Evolutionary conservation across 495 filamentous ascomycete species (phyloP).

Genomic region (Xylaria curta): DNA sequence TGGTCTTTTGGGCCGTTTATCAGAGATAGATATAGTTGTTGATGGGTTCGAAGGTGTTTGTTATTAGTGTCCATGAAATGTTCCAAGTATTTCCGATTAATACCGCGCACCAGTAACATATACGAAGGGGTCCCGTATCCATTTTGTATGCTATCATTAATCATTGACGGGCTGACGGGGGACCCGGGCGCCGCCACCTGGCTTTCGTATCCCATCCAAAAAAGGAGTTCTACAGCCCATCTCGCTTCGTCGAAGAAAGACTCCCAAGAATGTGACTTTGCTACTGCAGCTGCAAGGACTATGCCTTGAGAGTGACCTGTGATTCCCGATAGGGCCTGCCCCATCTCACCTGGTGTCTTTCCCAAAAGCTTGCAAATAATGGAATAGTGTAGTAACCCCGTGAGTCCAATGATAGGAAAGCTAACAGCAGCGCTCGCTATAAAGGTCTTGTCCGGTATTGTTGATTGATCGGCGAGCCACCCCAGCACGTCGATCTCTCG

Average conservation of each 20-base stretch:
- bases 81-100: slow-evolving; percentile 72
- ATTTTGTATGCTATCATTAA: slow-evolving; percentile 83
- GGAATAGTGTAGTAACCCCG: slow-evolving; percentile 82
- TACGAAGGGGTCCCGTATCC: slow-evolving; percentile 84
- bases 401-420: slow-evolving; percentile 84
- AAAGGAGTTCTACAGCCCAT: slow-evolving; percentile 78
- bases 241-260: slow-evolving; percentile 72
- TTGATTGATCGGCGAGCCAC: slow-evolving; percentile 77
- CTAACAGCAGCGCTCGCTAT: slow-evolving; percentile 69
- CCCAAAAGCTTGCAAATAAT: slow-evolving; percentile 85
- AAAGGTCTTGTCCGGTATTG: slow-evolving; percentile 82
- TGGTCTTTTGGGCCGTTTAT: slow-evolving; percentile 88
- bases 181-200: slow-evolving; percentile 89
- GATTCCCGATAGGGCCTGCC: slow-evolving; percentile 73
- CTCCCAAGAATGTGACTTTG: slow-evolving; percentile 78
- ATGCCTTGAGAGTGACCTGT: slow-evolving; percentile 92
- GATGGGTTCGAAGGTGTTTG: slow-evolving; percentile 76
- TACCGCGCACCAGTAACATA: slow-evolving; percentile 85
- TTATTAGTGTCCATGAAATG: slow-evolving; percentile 86
- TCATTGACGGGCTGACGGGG: slow-evolving; percentile 75
- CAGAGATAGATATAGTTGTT: slow-evolving; percentile 82
- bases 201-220: slow-evolving; percentile 90
- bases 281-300: slow-evolving; percentile 82
- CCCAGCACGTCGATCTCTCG: slow-evolving; percentile 82
- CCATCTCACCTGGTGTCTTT: slow-evolving; percentile 74